Evolutionary conservation across 2,329 filamentous ascomycete species (phyloP).

Genomic region (Atkinsonella hypoxylon): DNA sequence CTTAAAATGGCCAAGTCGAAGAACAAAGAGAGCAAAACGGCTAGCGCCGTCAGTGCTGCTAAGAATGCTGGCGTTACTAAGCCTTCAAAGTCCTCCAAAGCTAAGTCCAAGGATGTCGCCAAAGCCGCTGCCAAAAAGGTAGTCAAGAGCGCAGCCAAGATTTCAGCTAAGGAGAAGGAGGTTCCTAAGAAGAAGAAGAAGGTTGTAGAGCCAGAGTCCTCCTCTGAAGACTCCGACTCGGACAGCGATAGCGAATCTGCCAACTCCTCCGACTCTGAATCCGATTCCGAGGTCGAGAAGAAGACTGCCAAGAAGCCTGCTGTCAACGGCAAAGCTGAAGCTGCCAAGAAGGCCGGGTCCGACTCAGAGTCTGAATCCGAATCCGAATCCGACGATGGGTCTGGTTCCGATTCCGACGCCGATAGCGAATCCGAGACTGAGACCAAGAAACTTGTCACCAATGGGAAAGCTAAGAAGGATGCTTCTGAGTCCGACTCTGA

Average conservation of each 20-base stretch:
- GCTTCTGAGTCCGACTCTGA: slow-evolving; percentile 20
- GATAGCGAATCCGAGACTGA: slow-evolving; percentile 27
- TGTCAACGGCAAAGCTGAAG: slow-evolving; percentile 16
- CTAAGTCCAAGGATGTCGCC: slow-evolving; percentile 54
- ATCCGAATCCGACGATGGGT: slow-evolving; percentile 10
- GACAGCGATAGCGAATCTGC: slow-evolving; percentile 18
- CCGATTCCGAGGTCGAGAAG: slow-evolving; percentile 23
- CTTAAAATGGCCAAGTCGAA: slow-evolving; percentile 52
- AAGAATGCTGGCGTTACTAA: slow-evolving; percentile 60
- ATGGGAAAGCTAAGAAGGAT: slow-evolving; percentile 7
- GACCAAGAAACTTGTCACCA: slow-evolving; percentile 15
- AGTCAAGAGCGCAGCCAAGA: slow-evolving; percentile 32
- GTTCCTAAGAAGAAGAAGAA: slow-evolving; percentile 38
- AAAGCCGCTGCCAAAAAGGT: slow-evolving; percentile 46
- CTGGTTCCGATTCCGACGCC: slow-evolving; percentile 22
- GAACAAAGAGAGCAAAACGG: slow-evolving; percentile 41
- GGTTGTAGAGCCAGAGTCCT: slow-evolving; percentile 29
- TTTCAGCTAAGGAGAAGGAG: slow-evolving; percentile 30
- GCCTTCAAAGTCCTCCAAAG: slow-evolving; percentile 49
- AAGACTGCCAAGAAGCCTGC: slow-evolving; percentile 13
- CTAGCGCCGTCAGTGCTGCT: slow-evolving; percentile 41
- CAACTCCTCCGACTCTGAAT: slow-evolving; percentile 14
- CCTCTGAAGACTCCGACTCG: slow-evolving; percentile 24
- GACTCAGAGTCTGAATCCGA: slow-evolving; percentile 10
- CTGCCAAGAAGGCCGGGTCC: slow-evolving; percentile 11